phyloP scores from a whole-genome alignment of 129 eudicot genomes.

The Flaveria sonorensis region DNA sequence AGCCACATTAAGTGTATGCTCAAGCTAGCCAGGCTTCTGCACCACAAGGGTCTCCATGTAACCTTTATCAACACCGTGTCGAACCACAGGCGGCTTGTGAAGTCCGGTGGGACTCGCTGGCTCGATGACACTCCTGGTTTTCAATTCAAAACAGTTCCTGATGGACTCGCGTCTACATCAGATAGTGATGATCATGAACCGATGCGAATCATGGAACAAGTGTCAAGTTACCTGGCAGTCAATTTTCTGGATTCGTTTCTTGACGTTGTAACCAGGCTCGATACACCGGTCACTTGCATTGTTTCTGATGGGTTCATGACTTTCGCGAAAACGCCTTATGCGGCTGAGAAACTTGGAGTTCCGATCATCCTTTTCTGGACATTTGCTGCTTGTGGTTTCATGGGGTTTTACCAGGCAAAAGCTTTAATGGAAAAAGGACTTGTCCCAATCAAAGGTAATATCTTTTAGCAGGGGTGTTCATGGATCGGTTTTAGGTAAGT shows the following conservation, averaged over 20 bases:
- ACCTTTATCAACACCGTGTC: slow-evolving; percentile 56
- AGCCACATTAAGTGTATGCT: slow-evolving; percentile 59
- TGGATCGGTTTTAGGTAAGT: no score
- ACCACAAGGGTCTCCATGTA: slow-evolving; percentile 44
- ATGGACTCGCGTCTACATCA: slow-evolving; percentile 43
- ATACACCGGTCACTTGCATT: slow-evolving; percentile 39
- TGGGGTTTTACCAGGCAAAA: slow-evolving; percentile 26
- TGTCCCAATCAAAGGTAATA: slow-evolving; percentile 35
- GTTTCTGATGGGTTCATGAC: slow-evolving; percentile 45
- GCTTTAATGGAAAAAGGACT: slow-evolving; percentile 29
- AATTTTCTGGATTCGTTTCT: slow-evolving; percentile 27
- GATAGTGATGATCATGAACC: slow-evolving; percentile 5
- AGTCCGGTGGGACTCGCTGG: slow-evolving; percentile 32
- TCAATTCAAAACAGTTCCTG: slow-evolving; percentile 45
- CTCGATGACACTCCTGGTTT: slow-evolving; percentile 36
- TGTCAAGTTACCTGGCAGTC: slow-evolving; percentile 6
- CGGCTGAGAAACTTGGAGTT: slow-evolving; percentile 30
- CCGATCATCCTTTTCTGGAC: slow-evolving; percentile 32
- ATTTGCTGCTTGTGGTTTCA: slow-evolving; percentile 34
- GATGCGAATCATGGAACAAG: background rate
- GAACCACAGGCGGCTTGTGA: slow-evolving; percentile 43
- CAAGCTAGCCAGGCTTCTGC: slow-evolving; percentile 46
- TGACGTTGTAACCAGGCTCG: slow-evolving; percentile 21
- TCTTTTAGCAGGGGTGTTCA: no score
- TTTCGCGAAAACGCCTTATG: slow-evolving; percentile 25